phyloP scores from a whole-genome alignment of 768 basidiomycete genomes.

The Russula foetens region DNA sequence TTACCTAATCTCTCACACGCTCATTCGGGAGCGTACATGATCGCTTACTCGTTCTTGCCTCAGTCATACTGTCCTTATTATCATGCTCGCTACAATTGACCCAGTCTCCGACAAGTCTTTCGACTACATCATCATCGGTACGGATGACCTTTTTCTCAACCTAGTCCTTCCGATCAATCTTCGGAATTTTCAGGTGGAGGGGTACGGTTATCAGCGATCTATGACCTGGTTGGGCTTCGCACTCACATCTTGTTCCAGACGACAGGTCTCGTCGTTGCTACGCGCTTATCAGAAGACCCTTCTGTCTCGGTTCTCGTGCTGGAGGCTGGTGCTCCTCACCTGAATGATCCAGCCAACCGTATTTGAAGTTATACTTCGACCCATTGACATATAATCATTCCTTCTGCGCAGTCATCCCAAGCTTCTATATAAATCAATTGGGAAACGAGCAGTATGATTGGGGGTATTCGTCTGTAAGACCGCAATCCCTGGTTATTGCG shows the following conservation, averaged over 20 bases:
- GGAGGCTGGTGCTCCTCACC: conserved; percentile 12
- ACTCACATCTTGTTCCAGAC: conserved; percentile 7
- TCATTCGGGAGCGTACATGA: too few species aligned
- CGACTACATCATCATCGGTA: conserved; percentile 20
- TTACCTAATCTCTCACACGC: too few species aligned
- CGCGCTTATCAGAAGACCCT: conserved; percentile 17
- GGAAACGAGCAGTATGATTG: conserved; percentile 9
- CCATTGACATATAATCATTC: background rate
- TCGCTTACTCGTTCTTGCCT: too few species aligned
- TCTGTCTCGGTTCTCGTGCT: conserved; percentile 14
- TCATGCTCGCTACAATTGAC: conserved; percentile 16
- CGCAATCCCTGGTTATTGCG: background rate
- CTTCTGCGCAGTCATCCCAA: background rate
- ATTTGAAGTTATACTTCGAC: background rate
- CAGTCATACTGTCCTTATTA: too few species aligned
- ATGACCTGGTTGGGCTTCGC: background rate
- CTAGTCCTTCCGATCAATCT: background rate
- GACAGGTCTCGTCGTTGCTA: conserved; percentile 17
- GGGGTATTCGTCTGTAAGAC: conserved; percentile 3
- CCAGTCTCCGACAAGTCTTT: conserved; percentile 14
- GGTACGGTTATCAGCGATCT: background rate
- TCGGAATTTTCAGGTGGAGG: conserved; percentile 7
- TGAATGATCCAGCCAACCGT: conserved; percentile 14
- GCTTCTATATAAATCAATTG: background rate
- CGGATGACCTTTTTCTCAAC: background rate